These are phyloP conservation scores for Lactifluus piperatus DNA, from an alignment of 768 basidiomycete genomes.

Conservation along the genomic window DNA sequence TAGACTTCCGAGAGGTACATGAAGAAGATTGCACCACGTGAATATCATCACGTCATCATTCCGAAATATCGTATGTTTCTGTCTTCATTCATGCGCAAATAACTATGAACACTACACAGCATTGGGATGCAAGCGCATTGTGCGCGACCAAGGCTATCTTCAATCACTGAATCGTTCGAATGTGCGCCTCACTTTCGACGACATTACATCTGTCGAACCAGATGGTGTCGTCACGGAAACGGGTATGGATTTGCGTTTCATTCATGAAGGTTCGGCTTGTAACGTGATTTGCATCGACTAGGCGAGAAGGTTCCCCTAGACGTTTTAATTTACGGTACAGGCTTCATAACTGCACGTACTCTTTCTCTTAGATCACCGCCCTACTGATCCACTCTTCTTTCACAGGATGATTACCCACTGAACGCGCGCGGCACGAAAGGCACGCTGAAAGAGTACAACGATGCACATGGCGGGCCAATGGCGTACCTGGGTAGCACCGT, in stretches of 20 bases:
- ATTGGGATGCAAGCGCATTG: conserved; percentile 53
- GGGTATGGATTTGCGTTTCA: background rate
- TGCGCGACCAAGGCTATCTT: conserved; percentile 51
- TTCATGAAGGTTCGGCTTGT: background rate
- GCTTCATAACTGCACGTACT: conserved; percentile 37
- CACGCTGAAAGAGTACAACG: conserved; percentile 37
- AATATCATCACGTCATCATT: conserved; percentile 27
- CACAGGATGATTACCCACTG: conserved; percentile 9
- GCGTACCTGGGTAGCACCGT: conserved; percentile 39
- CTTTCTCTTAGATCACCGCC: background rate
- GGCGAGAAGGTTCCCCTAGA: conserved; percentile 43
- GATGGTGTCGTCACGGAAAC: conserved; percentile 42
- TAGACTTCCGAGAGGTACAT: conserved; percentile 39
- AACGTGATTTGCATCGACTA: background rate
- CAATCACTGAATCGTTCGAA: conserved; percentile 42
- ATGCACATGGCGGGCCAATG: conserved; percentile 39
- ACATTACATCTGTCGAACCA: conserved; percentile 38
- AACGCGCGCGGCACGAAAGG: conserved; percentile 22
- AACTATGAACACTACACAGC: conserved; percentile 25
- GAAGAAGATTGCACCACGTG: conserved; percentile 32
- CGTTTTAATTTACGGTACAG: conserved; percentile 49
- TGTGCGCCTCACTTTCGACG: conserved; percentile 41
- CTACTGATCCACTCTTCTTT: background rate
- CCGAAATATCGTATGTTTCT: conserved; percentile 41
- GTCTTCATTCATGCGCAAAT: background rate